These are phyloP conservation scores for Xanthoceras sorbifolium DNA, from an alignment of 345 rosid species.

Conservation along the genomic window DNA sequence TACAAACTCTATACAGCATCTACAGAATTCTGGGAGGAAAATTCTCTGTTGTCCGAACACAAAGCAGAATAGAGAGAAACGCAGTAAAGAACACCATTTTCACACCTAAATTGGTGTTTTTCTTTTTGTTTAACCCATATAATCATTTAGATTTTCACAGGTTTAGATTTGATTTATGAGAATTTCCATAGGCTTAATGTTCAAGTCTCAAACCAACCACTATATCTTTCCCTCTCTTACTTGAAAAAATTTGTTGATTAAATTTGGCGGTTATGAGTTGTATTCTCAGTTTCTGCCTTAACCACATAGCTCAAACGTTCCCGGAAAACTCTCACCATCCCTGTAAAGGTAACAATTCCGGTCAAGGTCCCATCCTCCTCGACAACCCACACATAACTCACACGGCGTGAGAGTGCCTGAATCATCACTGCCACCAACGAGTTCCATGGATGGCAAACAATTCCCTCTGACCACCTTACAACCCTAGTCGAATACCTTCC, in stretches of 20 bases:
- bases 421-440: constrained; percentile 69
- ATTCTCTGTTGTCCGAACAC: no score
- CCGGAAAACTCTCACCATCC: constrained; percentile 53
- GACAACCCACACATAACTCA: constrained; percentile 57
- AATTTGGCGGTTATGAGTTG: neutral
- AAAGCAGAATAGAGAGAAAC: no score
- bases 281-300: neutral
- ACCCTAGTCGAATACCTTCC: constrained; percentile 33
- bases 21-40: neutral
- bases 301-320: constrained; percentile 35
- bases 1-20: neutral
- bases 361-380: constrained; percentile 46
- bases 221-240: neutral
- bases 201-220: neutral
- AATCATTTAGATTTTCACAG: neutral
- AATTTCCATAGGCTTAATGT: neutral
- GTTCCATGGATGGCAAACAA: constrained; percentile 55
- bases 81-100: no score
- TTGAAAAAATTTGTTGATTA: neutral
- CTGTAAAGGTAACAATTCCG: constrained; percentile 53
- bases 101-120: no score
- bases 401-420: constrained; percentile 61
- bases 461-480: constrained; percentile 42
- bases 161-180: neutral
- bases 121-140: no score